Evolutionary conservation across 2,329 filamentous ascomycete species (phyloP).

Genomic region (Raffaelea arxii): DNA sequence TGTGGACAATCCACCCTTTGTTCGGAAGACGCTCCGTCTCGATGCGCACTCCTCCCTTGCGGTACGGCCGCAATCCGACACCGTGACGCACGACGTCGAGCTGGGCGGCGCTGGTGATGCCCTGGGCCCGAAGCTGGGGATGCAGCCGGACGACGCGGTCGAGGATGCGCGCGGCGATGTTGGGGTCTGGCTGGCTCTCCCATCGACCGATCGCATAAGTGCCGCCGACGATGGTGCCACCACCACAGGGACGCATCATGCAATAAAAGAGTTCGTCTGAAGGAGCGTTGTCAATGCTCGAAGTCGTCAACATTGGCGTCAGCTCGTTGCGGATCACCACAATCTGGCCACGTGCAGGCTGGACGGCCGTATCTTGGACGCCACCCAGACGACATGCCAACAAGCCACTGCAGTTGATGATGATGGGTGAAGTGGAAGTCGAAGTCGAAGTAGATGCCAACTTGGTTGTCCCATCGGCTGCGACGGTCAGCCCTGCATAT

Average conservation of each 20-base stretch:
- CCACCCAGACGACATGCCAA: slow-evolving; percentile 68
- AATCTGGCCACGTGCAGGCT: slow-evolving; percentile 73
- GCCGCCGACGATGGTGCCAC: slow-evolving; percentile 79
- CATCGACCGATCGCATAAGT: slow-evolving; percentile 72
- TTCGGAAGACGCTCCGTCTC: slow-evolving; percentile 52
- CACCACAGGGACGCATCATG: slow-evolving; percentile 72
- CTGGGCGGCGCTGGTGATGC: slow-evolving; percentile 62
- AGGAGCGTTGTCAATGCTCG: slow-evolving; percentile 60
- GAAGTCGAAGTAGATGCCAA: slow-evolving; percentile 41
- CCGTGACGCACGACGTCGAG: slow-evolving; percentile 71
- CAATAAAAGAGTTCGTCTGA: slow-evolving; percentile 65
- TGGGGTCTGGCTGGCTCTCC: slow-evolving; percentile 70
- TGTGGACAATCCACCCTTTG: slow-evolving; percentile 50
- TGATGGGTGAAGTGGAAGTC: slow-evolving; percentile 42
- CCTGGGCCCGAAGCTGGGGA: slow-evolving; percentile 45
- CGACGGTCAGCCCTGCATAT: slow-evolving; percentile 27
- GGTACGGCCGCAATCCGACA: slow-evolving; percentile 69
- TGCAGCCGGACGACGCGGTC: slow-evolving; percentile 57
- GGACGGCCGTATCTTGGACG: slow-evolving; percentile 63
- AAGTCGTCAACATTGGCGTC: slow-evolving; percentile 57
- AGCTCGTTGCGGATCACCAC: slow-evolving; percentile 75
- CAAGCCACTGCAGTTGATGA: slow-evolving; percentile 82
- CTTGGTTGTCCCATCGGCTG: slow-evolving; percentile 2
- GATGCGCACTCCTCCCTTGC: slow-evolving; percentile 63
- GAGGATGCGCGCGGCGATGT: slow-evolving; percentile 77